A percentile compares a stretch with the other conserved stretches of the same genome.
phyloP scores from a whole-genome alignment of 371 early-diverging fungal genomes.

The Mortierella sp. region DNA sequence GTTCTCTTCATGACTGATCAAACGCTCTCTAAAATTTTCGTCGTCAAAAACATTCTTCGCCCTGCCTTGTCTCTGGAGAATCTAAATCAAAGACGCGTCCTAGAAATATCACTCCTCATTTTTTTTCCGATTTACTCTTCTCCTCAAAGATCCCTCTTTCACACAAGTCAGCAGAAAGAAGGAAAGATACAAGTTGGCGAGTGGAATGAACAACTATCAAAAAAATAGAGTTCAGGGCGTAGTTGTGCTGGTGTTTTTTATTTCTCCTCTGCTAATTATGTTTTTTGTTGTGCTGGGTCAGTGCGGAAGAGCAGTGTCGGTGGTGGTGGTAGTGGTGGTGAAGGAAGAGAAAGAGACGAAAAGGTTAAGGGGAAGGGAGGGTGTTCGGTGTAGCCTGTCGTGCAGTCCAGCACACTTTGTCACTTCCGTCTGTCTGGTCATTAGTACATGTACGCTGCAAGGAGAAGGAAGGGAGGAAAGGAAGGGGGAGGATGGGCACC shows the following conservation, averaged over 20 bases:
- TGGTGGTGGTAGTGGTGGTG: neutral
- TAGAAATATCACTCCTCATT: neutral
- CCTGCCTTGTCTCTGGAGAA: no score
- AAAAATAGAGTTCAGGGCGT: conserved; percentile 4
- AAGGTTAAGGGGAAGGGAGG: neutral
- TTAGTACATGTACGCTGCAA: neutral
- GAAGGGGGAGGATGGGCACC: neutral
- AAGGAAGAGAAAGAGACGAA: neutral
- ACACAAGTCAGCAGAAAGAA: neutral
- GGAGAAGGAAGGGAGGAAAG: neutral
- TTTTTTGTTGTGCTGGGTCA: neutral
- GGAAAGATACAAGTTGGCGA: neutral
- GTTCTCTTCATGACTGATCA: no score
- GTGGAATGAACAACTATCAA: neutral
- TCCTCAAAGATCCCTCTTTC: no score
- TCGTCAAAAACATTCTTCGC: no score
- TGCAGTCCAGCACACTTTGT: neutral
- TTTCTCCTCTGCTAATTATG: neutral
- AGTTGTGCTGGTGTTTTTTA: neutral
- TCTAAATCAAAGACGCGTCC: no score
- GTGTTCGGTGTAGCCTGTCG: neutral
- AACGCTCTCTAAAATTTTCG: no score
- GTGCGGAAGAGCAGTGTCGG: neutral
- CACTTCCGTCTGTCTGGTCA: neutral
- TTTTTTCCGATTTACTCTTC: neutral